These are phyloP conservation scores for Sporothrix luriei DNA, from an alignment of 2,329 filamentous ascomycete genomes.

Conservation along the genomic window DNA sequence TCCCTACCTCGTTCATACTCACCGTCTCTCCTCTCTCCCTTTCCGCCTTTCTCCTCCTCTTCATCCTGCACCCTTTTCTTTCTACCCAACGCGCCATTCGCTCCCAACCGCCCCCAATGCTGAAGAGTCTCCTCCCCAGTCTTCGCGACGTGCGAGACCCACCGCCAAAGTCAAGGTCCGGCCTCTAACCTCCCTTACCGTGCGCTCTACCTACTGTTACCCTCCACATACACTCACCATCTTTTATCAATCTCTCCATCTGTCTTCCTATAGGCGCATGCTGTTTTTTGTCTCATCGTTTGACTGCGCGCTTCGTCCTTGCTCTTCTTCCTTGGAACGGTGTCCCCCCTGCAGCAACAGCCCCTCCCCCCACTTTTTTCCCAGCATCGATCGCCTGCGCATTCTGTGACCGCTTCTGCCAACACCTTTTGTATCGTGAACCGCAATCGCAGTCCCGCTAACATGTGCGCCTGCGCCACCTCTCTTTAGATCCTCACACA, in stretches of 20 bases:
- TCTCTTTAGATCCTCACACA: slow-evolving; percentile 55
- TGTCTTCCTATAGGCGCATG: background rate
- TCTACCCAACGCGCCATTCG: background rate
- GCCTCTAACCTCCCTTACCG: slow-evolving; percentile 20
- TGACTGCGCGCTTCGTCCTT: background rate
- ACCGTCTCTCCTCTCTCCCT: background rate
- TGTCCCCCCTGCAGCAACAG: slow-evolving; percentile 18
- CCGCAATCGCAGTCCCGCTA: slow-evolving; percentile 8
- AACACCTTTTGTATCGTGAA: background rate
- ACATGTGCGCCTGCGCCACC: slow-evolving; percentile 25
- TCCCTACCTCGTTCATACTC: background rate
- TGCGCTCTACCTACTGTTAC: slow-evolving; percentile 1
- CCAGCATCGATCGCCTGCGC: slow-evolving; percentile 10
- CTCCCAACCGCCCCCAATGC: slow-evolving; percentile 35
- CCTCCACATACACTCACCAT: slow-evolving; percentile 1
- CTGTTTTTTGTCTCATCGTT: background rate
- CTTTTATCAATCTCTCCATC: background rate
- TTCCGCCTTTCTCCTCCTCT: background rate
- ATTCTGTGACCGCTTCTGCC: background rate
- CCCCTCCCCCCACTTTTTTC: slow-evolving; percentile 32
- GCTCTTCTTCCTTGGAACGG: background rate
- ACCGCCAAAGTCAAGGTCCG: slow-evolving; percentile 41
- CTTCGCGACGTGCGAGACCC: slow-evolving; percentile 39
- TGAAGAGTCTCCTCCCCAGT: slow-evolving; percentile 39
- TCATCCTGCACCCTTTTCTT: background rate